phyloP scores from a whole-genome alignment of 2,329 filamentous ascomycete species.

The Epichloe festucae region DNA sequence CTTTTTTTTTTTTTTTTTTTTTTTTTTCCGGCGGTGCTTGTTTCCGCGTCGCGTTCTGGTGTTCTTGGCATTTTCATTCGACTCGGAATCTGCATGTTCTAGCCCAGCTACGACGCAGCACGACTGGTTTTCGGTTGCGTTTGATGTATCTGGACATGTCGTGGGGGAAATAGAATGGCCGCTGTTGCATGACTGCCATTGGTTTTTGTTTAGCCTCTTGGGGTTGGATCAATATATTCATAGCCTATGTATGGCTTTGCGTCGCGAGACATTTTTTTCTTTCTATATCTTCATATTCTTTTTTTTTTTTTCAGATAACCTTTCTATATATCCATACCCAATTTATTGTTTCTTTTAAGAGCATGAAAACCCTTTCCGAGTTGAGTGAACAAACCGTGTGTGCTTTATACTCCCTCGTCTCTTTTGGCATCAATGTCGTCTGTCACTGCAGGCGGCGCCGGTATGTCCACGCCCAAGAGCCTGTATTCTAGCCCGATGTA shows the following conservation, averaged over 20 bases:
- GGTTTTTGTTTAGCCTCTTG: neutral
- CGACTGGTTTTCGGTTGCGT: neutral
- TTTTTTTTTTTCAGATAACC: neutral
- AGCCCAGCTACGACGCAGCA: neutral
- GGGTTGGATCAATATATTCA: neutral
- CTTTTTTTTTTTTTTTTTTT: neutral
- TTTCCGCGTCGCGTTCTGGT: neutral
- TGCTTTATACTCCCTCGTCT: neutral
- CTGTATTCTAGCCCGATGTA: conserved; percentile 63
- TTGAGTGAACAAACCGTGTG: too few relatives aligned
- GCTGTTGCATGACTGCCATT: neutral
- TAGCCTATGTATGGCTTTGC: neutral
- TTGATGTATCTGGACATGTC: neutral
- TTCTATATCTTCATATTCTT: neutral
- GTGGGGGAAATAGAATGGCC: neutral
- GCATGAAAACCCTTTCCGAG: too few relatives aligned
- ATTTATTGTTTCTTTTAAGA: neutral
- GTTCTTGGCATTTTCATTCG: neutral
- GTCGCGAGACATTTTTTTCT: neutral
- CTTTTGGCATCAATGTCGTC: conserved; percentile 33
- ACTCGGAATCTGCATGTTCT: neutral
- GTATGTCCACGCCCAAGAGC: conserved; percentile 37
- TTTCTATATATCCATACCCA: neutral
- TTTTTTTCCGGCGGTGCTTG: neutral
- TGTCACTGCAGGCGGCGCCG: conserved; percentile 33